These are phyloP conservation scores for Botrytis aclada DNA, from an alignment of 2,329 filamentous ascomycete species.

Conservation along the genomic window DNA sequence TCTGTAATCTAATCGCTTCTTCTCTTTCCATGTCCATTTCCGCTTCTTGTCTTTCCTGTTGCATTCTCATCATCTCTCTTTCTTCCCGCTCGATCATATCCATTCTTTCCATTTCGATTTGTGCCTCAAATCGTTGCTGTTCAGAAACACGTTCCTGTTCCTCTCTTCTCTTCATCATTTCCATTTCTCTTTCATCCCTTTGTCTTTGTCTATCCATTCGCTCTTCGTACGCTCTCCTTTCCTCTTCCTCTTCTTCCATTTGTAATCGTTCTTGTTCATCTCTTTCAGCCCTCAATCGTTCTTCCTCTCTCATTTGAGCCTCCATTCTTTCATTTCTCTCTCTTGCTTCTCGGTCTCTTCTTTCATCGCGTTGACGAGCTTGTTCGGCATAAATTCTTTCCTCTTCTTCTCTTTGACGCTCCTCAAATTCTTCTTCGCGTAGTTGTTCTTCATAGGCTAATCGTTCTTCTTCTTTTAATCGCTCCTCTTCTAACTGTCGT, in stretches of 20 bases:
- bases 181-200: constrained; percentile 11
- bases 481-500: constrained; percentile 8
- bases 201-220: neutral
- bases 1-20: neutral
- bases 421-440: constrained; percentile 13
- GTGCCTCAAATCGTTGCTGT: constrained; percentile 14
- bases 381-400: constrained; percentile 15
- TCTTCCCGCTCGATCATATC: constrained; percentile 11
- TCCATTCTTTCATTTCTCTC: constrained; percentile 4
- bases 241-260: constrained; percentile 19
- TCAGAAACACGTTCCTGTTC: constrained; percentile 5
- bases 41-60: neutral
- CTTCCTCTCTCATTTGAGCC: constrained; percentile 6
- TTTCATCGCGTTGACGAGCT: constrained; percentile 11
- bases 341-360: constrained; percentile 1
- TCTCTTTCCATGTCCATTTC: constrained; percentile 11
- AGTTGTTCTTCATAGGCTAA: constrained; percentile 12
- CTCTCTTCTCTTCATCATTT: constrained; percentile 1
- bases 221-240: constrained; percentile 14
- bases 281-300: constrained; percentile 6
- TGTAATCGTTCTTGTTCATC: constrained; percentile 17
- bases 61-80: constrained; percentile 5
- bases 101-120: constrained; percentile 12
- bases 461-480: constrained; percentile 9
- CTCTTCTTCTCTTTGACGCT: constrained; percentile 6